phyloP scores from a whole-genome alignment of 768 basidiomycete species.

The Rhodotorula graminis region DNA sequence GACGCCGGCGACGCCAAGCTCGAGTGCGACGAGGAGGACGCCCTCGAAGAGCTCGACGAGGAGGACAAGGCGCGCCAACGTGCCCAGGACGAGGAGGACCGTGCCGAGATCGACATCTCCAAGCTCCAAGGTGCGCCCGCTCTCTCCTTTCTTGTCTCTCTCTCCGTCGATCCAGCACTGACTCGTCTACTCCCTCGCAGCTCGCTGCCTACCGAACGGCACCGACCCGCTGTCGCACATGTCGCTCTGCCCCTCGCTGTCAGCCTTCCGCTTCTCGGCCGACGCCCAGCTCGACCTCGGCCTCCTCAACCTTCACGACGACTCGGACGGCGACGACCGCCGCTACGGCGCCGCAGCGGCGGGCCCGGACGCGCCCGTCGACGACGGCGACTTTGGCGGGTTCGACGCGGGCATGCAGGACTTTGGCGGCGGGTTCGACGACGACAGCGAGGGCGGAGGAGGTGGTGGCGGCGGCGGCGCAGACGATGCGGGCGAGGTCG shows the following conservation, averaged over 20 bases:
- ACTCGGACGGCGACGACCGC: slow-evolving; percentile 52
- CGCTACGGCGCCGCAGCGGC: not conserved
- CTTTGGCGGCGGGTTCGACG: slow-evolving; percentile 49
- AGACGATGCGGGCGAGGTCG: slow-evolving; percentile 25
- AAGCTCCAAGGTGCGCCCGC: not conserved
- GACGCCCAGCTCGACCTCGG: slow-evolving; percentile 56
- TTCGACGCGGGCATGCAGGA: slow-evolving; percentile 47
- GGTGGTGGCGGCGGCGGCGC: not conserved
- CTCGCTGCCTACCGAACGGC: not conserved
- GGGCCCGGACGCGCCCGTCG: slow-evolving; percentile 38
- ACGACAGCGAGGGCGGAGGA: not conserved
- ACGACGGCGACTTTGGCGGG: slow-evolving; percentile 42
- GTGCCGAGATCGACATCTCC: slow-evolving; percentile 5
- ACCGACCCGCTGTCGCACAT: slow-evolving; percentile 1
- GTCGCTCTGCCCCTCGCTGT: slow-evolving; percentile 27
- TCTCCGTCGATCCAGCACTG: not conserved
- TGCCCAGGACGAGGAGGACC: slow-evolving; percentile 15
- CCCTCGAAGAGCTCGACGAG: not conserved
- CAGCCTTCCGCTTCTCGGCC: slow-evolving; percentile 24
- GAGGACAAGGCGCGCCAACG: not conserved
- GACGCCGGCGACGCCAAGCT: slow-evolving; percentile 34
- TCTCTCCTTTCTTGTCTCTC: not conserved
- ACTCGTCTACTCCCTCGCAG: not conserved
- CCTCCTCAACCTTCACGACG: slow-evolving; percentile 46
- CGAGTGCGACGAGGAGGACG: slow-evolving; percentile 25